phyloP scores from a whole-genome alignment of 805 yeast species.

The Teunomyces tritomae region DNA sequence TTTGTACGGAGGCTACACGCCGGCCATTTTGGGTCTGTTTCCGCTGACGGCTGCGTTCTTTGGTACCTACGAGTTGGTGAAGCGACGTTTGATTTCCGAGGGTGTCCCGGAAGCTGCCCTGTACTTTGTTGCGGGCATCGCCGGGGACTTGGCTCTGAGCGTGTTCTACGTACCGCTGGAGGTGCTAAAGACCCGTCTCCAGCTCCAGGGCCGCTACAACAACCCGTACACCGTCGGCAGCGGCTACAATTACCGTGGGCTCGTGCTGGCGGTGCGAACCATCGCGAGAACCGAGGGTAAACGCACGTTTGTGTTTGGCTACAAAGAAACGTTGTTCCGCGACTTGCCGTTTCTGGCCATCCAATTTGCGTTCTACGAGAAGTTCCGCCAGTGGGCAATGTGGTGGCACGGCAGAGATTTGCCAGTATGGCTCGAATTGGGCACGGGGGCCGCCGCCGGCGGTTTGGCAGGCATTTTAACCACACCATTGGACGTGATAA shows the following conservation, averaged over 20 bases:
- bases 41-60: conserved; percentile 96
- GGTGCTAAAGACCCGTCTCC: conserved; percentile 88
- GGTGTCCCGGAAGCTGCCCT: conserved; percentile 74
- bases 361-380: conserved; percentile 94
- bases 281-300: conserved; percentile 71
- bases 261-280: conserved; percentile 65
- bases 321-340: conserved; percentile 87
- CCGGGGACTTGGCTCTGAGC: conserved; percentile 92
- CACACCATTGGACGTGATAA: conserved; percentile 89
- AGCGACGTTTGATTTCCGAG: conserved; percentile 64
- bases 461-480: conserved; percentile 87
- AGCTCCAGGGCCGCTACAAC: conserved; percentile 84
- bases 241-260: conserved; percentile 84
- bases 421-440: conserved; percentile 59
- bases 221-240: conserved; percentile 67
- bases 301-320: conserved; percentile 79
- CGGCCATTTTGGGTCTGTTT: conserved; percentile 88
- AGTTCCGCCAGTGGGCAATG: conserved; percentile 63
- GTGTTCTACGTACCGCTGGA: conserved; percentile 93
- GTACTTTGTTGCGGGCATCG: conserved; percentile 79
- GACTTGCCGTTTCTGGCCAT: conserved; percentile 95
- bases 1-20: conserved; percentile 86
- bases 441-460: conserved; percentile 95
- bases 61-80: conserved; percentile 81
- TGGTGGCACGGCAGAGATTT: conserved; percentile 40